Conservation (phyloP, 768 basidiomycete genomes). For the Tylopilus balloui region DNA sequence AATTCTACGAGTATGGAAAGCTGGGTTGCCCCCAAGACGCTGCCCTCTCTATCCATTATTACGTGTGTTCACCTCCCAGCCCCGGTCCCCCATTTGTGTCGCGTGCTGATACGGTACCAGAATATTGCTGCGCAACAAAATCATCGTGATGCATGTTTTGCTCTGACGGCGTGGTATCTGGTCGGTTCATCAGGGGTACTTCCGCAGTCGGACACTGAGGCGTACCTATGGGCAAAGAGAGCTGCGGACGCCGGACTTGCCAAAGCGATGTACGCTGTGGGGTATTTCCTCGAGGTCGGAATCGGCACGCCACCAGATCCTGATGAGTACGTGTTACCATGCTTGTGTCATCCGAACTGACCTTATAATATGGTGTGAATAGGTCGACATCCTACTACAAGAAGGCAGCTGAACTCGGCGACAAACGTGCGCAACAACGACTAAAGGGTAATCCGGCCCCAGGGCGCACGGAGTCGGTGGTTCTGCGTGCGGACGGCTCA, state of each 20-base stretch:
- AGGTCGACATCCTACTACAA: constrained; percentile 83
- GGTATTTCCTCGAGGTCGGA: constrained; percentile 96
- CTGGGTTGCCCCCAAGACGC: constrained; percentile 98
- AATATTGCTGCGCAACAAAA: constrained; percentile 98
- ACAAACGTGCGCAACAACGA: constrained; percentile 88
- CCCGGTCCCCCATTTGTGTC: constrained; percentile 1
- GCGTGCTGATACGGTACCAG: constrained; percentile 37
- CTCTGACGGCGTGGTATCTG: constrained; percentile 98
- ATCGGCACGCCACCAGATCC: constrained; percentile 71
- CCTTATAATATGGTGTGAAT: not conserved
- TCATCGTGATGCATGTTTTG: constrained; percentile 96
- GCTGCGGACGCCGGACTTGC: constrained; percentile 88
- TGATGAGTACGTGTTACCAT: constrained; percentile 50
- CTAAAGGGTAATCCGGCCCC: constrained; percentile 59
- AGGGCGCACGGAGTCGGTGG: constrained; percentile 57
- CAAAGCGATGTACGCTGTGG: constrained; percentile 97
- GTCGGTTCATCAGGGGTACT: constrained; percentile 97
- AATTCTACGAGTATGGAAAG: constrained; percentile 99
- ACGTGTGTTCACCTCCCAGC: constrained; percentile 64
- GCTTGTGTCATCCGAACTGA: constrained; percentile 3
- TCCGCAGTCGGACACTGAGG: constrained; percentile 97
- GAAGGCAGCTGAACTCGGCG: constrained; percentile 85
- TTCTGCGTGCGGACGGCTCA: constrained; percentile 49
- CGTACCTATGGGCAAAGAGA: constrained; percentile 94
- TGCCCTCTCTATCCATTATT: constrained; percentile 97